These are phyloP conservation scores for Heracleum sosnowskyi DNA, from an alignment of 129 eudicot species.

Conservation along the genomic window DNA sequence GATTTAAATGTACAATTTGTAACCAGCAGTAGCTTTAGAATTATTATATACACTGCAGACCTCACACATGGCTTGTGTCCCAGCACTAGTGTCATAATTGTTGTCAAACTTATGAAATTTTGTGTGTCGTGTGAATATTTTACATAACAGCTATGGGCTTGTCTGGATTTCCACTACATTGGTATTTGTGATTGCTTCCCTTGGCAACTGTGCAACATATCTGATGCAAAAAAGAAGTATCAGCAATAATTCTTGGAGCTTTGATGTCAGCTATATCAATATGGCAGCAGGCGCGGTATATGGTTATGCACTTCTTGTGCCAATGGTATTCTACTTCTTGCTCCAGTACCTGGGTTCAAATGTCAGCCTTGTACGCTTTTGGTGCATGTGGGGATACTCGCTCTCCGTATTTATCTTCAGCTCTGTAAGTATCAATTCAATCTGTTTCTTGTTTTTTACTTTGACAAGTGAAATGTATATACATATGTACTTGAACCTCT, in stretches of 20 bases:
- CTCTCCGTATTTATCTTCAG: constrained; percentile 73
- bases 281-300: constrained; percentile 68
- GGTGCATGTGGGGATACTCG: constrained; percentile 99
- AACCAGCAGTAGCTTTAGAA: background rate
- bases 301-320: constrained; percentile 80
- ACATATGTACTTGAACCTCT: background rate
- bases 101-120: background rate
- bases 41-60: background rate
- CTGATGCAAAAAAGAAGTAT: constrained; percentile 51
- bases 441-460: constrained; percentile 5
- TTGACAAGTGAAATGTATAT: background rate
- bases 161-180: constrained; percentile 91
- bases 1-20: background rate
- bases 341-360: constrained; percentile 85
- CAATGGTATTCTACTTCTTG: constrained; percentile 82
- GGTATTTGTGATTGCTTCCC: constrained; percentile 77
- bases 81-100: background rate
- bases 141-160: constrained; percentile 74
- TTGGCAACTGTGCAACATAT: constrained; percentile 87
- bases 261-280: constrained; percentile 81
- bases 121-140: background rate
- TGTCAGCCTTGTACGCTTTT: constrained; percentile 74
- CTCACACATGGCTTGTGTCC: background rate
- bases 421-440: constrained; percentile 51
- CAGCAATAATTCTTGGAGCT: constrained; percentile 57